phyloP scores from a whole-genome alignment of 1,139 yeast species.

The Yamadazyma jaroonii region DNA sequence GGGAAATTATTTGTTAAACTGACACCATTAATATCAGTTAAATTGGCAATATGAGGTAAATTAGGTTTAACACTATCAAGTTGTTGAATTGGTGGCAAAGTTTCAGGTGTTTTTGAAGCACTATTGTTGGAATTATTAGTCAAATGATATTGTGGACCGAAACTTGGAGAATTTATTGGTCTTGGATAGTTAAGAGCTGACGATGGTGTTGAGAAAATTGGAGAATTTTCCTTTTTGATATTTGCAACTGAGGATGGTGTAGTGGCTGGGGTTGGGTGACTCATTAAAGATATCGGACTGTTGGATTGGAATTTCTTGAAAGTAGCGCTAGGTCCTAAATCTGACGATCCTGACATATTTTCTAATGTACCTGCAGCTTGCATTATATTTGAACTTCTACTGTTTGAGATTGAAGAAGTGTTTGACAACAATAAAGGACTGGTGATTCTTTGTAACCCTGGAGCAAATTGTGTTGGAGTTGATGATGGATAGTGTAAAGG shows the following conservation, averaged over 20 bases:
- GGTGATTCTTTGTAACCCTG: slow-evolving; percentile 60
- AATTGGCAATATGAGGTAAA: slow-evolving; percentile 27
- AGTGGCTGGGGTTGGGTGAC: slow-evolving; percentile 7
- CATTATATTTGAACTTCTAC: slow-evolving; percentile 26
- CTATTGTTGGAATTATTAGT: slow-evolving; percentile 10
- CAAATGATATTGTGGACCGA: slow-evolving; percentile 43
- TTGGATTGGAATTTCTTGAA: slow-evolving; percentile 23
- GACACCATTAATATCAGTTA: slow-evolving; percentile 9
- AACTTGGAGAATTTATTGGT: slow-evolving; percentile 38
- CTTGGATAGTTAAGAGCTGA: slow-evolving; percentile 27
- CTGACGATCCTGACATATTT: slow-evolving; percentile 39
- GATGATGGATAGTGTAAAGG: slow-evolving; percentile 68
- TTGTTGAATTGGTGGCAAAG: slow-evolving; percentile 39
- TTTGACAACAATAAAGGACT: slow-evolving; percentile 58
- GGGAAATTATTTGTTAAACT: background rate
- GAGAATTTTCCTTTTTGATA: slow-evolving; percentile 17
- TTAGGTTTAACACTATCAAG: slow-evolving; percentile 19
- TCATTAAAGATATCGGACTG: slow-evolving; percentile 28
- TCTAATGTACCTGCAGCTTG: slow-evolving; percentile 65
- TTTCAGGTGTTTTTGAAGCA: slow-evolving; percentile 15
- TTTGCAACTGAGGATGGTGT: slow-evolving; percentile 1
- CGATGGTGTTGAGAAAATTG: slow-evolving; percentile 32
- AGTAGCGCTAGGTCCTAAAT: slow-evolving; percentile 46
- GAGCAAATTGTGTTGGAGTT: slow-evolving; percentile 69
- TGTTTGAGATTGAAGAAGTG: slow-evolving; percentile 39